A percentile compares a stretch with the other conserved stretches of the same genome.
phyloP scores from a whole-genome alignment of 2,329 filamentous ascomycete genomes.

The Aspergillus neoniger region DNA sequence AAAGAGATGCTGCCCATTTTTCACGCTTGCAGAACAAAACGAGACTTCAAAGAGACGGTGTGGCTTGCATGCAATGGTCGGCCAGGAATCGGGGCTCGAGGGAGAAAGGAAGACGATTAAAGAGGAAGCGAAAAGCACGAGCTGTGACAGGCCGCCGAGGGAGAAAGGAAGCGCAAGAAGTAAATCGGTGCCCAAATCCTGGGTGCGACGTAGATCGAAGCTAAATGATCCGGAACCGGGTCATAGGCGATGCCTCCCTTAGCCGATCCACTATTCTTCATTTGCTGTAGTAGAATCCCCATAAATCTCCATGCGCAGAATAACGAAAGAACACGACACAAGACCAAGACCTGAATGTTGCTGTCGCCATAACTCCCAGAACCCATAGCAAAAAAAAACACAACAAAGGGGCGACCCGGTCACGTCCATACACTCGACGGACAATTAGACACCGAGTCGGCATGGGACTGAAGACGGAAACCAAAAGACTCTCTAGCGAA shows the following conservation, averaged over 20 bases:
- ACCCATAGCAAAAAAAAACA: constrained; percentile 18
- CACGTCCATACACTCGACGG: constrained; percentile 8
- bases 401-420: constrained; percentile 13
- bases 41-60: constrained; percentile 27
- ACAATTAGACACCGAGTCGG: neutral
- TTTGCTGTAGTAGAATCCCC: constrained; percentile 16
- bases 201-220: constrained; percentile 25
- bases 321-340: constrained; percentile 10
- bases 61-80: constrained; percentile 31
- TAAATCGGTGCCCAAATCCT: constrained; percentile 20
- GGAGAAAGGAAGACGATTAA: constrained; percentile 19
- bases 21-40: constrained; percentile 30
- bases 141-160: constrained; percentile 14
- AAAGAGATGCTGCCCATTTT: constrained; percentile 30
- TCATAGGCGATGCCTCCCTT: constrained; percentile 14
- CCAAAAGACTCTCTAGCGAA: constrained; percentile 24
- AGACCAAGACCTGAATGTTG: constrained; percentile 15
- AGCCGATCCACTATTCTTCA: constrained; percentile 16
- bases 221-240: constrained; percentile 15
- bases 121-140: constrained; percentile 15
- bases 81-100: constrained; percentile 11
- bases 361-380: constrained; percentile 24
- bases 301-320: constrained; percentile 19
- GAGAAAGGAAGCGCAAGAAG: constrained; percentile 10
- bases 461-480: constrained; percentile 10